Evolutionary conservation across 257 asterid species (phyloP).

Genomic region (Osmanthus fragrans): DNA sequence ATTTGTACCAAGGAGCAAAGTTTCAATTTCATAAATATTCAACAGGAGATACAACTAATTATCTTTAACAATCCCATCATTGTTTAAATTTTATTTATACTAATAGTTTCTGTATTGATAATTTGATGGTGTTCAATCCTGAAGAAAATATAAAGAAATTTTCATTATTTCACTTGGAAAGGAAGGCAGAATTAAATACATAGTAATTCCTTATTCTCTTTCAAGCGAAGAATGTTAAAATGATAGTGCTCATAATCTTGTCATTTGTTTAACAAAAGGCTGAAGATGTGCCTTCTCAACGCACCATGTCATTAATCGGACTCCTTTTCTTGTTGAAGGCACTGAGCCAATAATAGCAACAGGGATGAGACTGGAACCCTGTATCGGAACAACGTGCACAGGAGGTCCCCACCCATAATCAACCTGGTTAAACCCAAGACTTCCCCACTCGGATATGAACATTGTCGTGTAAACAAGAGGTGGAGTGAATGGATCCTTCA

Average conservation of each 20-base stretch:
- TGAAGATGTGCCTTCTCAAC: constrained; percentile 37
- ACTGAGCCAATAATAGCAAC: constrained; percentile 39
- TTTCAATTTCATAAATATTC: no score
- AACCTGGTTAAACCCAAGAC: constrained; percentile 51
- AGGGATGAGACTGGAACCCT: constrained; percentile 48
- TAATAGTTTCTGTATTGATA: no score
- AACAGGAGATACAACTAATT: no score
- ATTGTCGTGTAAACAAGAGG: constrained; percentile 39
- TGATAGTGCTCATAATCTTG: background rate
- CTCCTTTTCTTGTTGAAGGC: constrained; percentile 35
- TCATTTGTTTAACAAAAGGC: constrained; percentile 23
- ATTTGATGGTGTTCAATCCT: no score
- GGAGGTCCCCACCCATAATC: constrained; percentile 66
- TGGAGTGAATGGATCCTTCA: constrained; percentile 39
- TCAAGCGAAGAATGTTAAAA: no score
- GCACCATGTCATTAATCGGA: constrained; percentile 63
- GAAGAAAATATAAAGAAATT: no score
- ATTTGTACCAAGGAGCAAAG: no score
- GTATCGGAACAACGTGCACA: constrained; percentile 45
- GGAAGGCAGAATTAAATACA: no score
- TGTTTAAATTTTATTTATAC: no score
- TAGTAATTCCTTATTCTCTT: no score
- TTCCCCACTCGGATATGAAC: constrained; percentile 58
- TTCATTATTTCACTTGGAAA: no score
- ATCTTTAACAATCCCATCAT: no score